These are phyloP conservation scores for Trametes villosa DNA, from an alignment of 768 basidiomycete species.

Conservation along the genomic window DNA sequence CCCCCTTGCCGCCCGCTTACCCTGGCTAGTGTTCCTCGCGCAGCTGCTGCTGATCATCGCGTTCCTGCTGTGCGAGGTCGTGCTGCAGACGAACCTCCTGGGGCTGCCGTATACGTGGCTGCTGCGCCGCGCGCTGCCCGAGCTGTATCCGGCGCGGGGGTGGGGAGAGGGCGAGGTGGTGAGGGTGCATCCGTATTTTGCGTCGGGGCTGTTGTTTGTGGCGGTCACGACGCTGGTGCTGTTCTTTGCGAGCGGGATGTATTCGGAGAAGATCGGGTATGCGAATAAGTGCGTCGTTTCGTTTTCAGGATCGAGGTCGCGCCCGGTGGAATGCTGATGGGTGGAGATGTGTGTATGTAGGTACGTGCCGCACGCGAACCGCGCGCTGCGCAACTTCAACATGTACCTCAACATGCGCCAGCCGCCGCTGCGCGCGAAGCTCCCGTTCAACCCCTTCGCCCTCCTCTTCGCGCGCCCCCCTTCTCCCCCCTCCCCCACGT, in stretches of 20 bases:
- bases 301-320: not conserved
- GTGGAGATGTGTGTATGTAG: conserved; percentile 49
- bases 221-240: conserved; percentile 88
- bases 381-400: conserved; percentile 89
- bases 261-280: conserved; percentile 93
- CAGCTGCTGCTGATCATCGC: conserved; percentile 69
- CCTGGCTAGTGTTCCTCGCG: conserved; percentile 66
- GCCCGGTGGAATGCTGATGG: too few species aligned
- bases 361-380: conserved; percentile 96
- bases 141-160: conserved; percentile 43
- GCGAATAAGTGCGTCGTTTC: conserved; percentile 81
- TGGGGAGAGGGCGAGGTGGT: conserved; percentile 40
- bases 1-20: conserved; percentile 6
- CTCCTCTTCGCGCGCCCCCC: conserved; percentile 51
- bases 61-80: conserved; percentile 76
- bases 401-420: conserved; percentile 96
- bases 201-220: conserved; percentile 82
- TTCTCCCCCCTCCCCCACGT: conserved; percentile 22
- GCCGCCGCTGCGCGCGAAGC: conserved; percentile 67
- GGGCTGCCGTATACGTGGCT: conserved; percentile 61
- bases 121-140: conserved; percentile 57
- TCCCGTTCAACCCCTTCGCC: conserved; percentile 57
- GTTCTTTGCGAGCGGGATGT: conserved; percentile 97
- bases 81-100: conserved; percentile 71
- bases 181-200: conserved; percentile 71